Evolutionary conservation across 495 filamentous ascomycete genomes (phyloP).

Genomic region (Daldinia vernicosa): DNA sequence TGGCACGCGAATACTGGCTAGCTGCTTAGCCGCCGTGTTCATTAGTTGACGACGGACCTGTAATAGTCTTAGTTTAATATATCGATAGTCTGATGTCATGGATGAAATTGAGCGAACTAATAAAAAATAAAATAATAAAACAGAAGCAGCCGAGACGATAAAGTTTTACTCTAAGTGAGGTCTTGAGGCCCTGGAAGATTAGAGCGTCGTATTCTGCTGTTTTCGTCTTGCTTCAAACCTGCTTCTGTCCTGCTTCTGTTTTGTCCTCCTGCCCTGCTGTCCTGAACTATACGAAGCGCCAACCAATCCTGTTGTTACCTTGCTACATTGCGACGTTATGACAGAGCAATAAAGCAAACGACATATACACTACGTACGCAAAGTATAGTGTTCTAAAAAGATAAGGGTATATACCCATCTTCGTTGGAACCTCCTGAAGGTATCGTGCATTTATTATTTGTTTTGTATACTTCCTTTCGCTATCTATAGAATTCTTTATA

Average conservation of each 20-base stretch:
- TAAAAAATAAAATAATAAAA: conserved; percentile 14
- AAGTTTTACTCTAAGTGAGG: not conserved
- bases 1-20: conserved; percentile 3
- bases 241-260: not conserved
- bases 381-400: not conserved
- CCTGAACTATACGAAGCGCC: not conserved
- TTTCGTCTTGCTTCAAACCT: conserved; percentile 23
- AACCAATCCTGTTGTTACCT: not conserved
- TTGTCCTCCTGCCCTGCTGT: not conserved
- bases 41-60: conserved; percentile 21
- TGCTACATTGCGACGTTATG: not conserved
- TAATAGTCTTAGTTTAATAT: conserved; percentile 22
- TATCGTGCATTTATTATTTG: not conserved
- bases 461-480: not conserved
- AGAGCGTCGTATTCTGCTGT: conserved; percentile 11
- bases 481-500: not conserved
- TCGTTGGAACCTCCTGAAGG: not conserved
- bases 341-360: not conserved
- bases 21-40: conserved; percentile 1
- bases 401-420: not conserved
- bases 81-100: conserved; percentile 43
- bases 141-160: conserved; percentile 15
- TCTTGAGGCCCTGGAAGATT: not conserved
- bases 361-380: not conserved
- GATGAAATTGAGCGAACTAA: conserved; percentile 23